A percentile compares a stretch with the other conserved stretches of the same genome.
phyloP scores from a whole-genome alignment of 2,329 filamentous ascomycete species.

The Stemphylium lycopersici region DNA sequence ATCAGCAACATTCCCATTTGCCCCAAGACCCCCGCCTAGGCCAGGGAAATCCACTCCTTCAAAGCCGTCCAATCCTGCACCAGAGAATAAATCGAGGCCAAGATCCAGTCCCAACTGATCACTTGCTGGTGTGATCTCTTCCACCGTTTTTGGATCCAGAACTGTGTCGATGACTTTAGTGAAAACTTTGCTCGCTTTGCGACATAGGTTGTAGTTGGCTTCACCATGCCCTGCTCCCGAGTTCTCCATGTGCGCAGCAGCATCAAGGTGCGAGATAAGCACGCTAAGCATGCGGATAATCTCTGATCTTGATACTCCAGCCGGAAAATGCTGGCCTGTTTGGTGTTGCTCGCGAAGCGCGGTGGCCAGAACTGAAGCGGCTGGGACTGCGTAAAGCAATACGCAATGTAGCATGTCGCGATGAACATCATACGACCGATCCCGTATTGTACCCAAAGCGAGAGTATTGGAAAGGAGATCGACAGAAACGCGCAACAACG shows the following conservation, averaged over 20 bases:
- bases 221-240: slow-evolving; percentile 42
- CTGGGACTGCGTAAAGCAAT: slow-evolving; percentile 39
- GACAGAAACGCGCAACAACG: slow-evolving; percentile 33
- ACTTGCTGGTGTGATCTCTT: slow-evolving; percentile 19
- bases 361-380: slow-evolving; percentile 36
- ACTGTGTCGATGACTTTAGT: slow-evolving; percentile 41
- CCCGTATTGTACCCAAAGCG: slow-evolving; percentile 35
- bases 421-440: slow-evolving; percentile 41
- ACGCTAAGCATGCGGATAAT: slow-evolving; percentile 50
- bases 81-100: slow-evolving; percentile 32
- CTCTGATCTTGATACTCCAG: slow-evolving; percentile 41
- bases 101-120: slow-evolving; percentile 21
- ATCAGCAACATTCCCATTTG: slow-evolving; percentile 12
- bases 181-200: slow-evolving; percentile 39
- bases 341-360: slow-evolving; percentile 37
- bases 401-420: slow-evolving; percentile 39
- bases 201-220: slow-evolving; percentile 43
- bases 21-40: slow-evolving; percentile 17
- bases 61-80: slow-evolving; percentile 38
- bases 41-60: slow-evolving; percentile 36
- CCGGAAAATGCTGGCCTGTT: slow-evolving; percentile 38
- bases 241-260: slow-evolving; percentile 34
- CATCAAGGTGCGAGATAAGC: slow-evolving; percentile 49
- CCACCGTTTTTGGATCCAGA: slow-evolving; percentile 29
- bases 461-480: slow-evolving; percentile 38